Percentiles rank a stretch among this genome's conserved stretches.
Evolutionary conservation across 805 yeast species (phyloP).

Genomic region (Wickerhamomyces canadensis): DNA sequence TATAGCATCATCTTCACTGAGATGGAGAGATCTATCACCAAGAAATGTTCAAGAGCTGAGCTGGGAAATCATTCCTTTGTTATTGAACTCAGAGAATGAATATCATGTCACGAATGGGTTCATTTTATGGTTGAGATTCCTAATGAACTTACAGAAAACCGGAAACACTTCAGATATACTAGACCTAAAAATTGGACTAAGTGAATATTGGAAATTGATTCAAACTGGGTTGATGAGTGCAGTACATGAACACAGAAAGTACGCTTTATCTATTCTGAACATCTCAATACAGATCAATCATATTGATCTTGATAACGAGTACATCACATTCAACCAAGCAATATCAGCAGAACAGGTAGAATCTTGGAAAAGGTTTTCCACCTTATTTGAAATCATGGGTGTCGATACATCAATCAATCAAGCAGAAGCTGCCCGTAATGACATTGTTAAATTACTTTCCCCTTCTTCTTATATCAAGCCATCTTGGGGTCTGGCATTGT

Average conservation of each 20-base stretch:
- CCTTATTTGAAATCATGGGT: constrained; percentile 75
- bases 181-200: constrained; percentile 3
- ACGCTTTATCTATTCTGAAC: constrained; percentile 59
- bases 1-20: constrained; percentile 34
- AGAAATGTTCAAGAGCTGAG: constrained; percentile 24
- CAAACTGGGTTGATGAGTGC: constrained; percentile 50
- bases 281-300: constrained; percentile 45
- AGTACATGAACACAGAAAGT: constrained; percentile 65
- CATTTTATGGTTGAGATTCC: constrained; percentile 51
- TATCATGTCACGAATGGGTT: constrained; percentile 38
- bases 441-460: constrained; percentile 48
- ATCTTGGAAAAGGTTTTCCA: constrained; percentile 69
- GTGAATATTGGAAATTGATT: constrained; percentile 49
- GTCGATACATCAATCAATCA: constrained; percentile 85
- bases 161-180: constrained; percentile 3
- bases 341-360: constrained; percentile 27
- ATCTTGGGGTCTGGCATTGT: constrained; percentile 68
- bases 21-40: constrained; percentile 45
- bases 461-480: constrained; percentile 49
- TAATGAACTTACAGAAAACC: constrained; percentile 25
- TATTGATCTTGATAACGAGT: constrained; percentile 27
- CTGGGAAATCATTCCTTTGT: constrained; percentile 42
- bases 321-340: constrained; percentile 6
- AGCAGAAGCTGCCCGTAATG: constrained; percentile 68
- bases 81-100: constrained; percentile 26